phyloP scores from a whole-genome alignment of 1,284 basidiomycete species.

The Tilletia caries region DNA sequence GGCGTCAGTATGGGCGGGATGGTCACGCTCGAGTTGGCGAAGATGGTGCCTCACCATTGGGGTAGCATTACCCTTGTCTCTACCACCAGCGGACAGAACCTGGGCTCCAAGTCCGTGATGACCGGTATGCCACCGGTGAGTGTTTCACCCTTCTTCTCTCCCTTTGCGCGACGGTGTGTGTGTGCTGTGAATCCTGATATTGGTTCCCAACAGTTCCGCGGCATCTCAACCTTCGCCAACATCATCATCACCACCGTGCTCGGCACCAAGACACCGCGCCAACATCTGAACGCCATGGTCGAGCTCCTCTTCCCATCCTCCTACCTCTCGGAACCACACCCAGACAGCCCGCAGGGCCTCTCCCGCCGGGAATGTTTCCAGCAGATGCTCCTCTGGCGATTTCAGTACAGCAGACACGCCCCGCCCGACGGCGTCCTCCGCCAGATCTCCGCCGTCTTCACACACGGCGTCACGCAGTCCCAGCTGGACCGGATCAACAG shows the following conservation, averaged over 20 bases:
- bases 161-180: not conserved
- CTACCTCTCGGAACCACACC: conserved; percentile 56
- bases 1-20: conserved; percentile 80
- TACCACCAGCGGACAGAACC: conserved; percentile 36
- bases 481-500: conserved; percentile 63
- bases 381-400: conserved; percentile 62
- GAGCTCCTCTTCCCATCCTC: conserved; percentile 66
- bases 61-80: conserved; percentile 40
- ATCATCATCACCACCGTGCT: conserved; percentile 56
- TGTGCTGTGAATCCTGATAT: no score
- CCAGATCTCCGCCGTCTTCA: conserved; percentile 70
- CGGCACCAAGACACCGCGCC: conserved; percentile 60
- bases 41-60: conserved; percentile 17
- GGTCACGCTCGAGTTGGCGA: conserved; percentile 62
- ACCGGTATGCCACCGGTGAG: conserved; percentile 18
- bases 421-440: conserved; percentile 66
- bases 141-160: conserved; percentile 19
- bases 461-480: conserved; percentile 65
- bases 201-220: conserved; percentile 22
- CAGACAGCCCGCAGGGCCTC: not conserved
- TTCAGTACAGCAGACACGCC: conserved; percentile 64
- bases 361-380: not conserved
- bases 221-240: conserved; percentile 54
- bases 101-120: conserved; percentile 16
- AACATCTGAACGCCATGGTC: conserved; percentile 60